A percentile compares a stretch with the other conserved stretches of the same genome.
These are phyloP conservation scores for Noccaea caerulescens DNA, from an alignment of 345 rosid genomes.

Conservation along the genomic window DNA sequence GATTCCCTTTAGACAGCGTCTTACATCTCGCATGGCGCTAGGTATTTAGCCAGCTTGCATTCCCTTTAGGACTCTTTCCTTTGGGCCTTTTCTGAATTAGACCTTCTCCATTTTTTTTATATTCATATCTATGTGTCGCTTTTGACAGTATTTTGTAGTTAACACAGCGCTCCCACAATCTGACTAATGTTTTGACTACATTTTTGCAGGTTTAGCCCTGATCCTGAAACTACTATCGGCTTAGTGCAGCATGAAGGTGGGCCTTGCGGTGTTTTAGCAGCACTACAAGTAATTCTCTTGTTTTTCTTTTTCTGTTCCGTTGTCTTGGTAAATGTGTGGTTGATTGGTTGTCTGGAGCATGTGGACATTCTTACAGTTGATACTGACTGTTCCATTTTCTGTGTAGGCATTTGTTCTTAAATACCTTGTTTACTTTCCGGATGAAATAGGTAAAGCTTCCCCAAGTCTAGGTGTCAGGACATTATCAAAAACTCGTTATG, in stretches of 20 bases:
- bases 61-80: no score
- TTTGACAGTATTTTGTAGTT: neutral
- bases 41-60: neutral
- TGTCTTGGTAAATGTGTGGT: slow-evolving; percentile 7
- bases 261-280: slow-evolving; percentile 98
- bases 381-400: slow-evolving; percentile 36
- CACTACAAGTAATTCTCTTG: slow-evolving; percentile 74
- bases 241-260: slow-evolving; percentile 99
- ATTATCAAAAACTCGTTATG: slow-evolving; percentile 46
- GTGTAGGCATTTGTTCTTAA: slow-evolving; percentile 96
- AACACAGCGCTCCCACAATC: neutral
- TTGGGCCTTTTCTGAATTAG: neutral
- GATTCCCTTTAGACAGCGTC: neutral
- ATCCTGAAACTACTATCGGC: slow-evolving; percentile 97
- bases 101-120: neutral
- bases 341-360: slow-evolving; percentile 22
- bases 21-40: neutral
- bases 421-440: slow-evolving; percentile 82
- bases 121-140: slow-evolving; percentile 1
- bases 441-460: slow-evolving; percentile 57
- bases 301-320: slow-evolving; percentile 31
- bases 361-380: slow-evolving; percentile 23
- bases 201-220: slow-evolving; percentile 85
- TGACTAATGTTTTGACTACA: slow-evolving; percentile 41
- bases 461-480: slow-evolving; percentile 48